phyloP scores from a whole-genome alignment of 805 yeast genomes.

The Spathaspora gorwiae region DNA sequence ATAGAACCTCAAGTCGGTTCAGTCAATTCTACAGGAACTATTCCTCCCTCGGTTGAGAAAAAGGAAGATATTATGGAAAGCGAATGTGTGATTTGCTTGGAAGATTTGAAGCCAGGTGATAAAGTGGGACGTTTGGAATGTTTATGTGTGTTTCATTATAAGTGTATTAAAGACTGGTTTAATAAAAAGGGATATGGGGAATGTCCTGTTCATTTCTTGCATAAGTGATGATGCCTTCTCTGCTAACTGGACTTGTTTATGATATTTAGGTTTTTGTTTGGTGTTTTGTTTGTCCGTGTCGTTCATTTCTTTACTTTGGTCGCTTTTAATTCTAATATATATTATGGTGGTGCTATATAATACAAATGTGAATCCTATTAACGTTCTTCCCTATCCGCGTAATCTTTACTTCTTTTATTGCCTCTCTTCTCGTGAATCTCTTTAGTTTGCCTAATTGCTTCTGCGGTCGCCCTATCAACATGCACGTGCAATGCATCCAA shows the following conservation, averaged over 20 bases:
- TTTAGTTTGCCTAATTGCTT: constrained; percentile 77
- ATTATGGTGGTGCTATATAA: too few species aligned
- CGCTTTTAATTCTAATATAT: too few species aligned
- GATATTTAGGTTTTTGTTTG: background rate
- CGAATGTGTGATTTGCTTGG: constrained; percentile 94
- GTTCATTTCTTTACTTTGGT: too few species aligned
- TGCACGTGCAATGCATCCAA: constrained; percentile 76
- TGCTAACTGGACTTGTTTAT: too few species aligned
- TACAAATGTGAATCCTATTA: constrained; percentile 6
- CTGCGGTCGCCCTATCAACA: constrained; percentile 88
- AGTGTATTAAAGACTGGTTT: constrained; percentile 91
- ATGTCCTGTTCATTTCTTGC: constrained; percentile 72
- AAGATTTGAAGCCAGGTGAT: constrained; percentile 80
- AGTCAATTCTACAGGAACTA: constrained; percentile 16
- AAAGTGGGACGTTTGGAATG: constrained; percentile 91
- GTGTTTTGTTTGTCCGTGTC: background rate
- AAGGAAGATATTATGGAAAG: constrained; percentile 37
- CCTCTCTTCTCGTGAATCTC: constrained; percentile 47
- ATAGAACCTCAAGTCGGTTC: constrained; percentile 13
- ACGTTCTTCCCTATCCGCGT: constrained; percentile 30
- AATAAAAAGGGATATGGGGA: constrained; percentile 77
- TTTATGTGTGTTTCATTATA: constrained; percentile 87
- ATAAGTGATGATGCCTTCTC: constrained; percentile 14
- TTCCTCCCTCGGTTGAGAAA: constrained; percentile 10
- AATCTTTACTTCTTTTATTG: constrained; percentile 32